Evolutionary conservation across 129 eudicot species (phyloP), one percentile per base, ranked within the genome.

Genomic region (Centrapalus pauciflorus): DNA sequence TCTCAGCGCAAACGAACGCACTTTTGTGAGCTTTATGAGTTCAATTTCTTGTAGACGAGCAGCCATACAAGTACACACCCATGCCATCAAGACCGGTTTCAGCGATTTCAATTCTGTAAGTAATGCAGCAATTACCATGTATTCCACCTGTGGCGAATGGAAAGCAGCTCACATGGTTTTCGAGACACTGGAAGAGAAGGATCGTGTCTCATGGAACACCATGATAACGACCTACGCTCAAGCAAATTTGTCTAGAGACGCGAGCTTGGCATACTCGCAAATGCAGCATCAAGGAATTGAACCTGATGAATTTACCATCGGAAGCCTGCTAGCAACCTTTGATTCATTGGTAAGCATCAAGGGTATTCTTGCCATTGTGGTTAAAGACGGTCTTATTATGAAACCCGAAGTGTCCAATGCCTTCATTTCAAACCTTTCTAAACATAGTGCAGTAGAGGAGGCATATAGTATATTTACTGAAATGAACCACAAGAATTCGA

Each of bases 251-350:
- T 55, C 70, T 11, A 35, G 11, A 54, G 84, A 74, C 32, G 95
- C 91, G 23, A 41, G 65, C 7, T 67, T 21, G 48, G 72, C 82
- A 28, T 92, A 68, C 67, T 23, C 63, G 66, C 79, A 72, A 57
- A 91, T 91, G 98, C 96, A 83, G 64, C 76, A 70, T 7, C 79
- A 82, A 63, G 84, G 86, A 45, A 40, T 81, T 34, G 75, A 54
- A 57, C 96, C 95, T 9, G 98, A 88, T 48, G 91, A 85, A 65
- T 92, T 81, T 64, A 88, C 98, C 4, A 77, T 92, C 8, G 98
- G 98, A 64, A 83, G 95, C 74, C 64, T 92, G 28, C 66, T 92
- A 58, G 60, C 84, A 57, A 77, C 80, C 64, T 37, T 77, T 6
- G 95, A 85, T 49, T 64, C 72, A 3, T 23, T 50, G 49, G 46